Base-by-base conservation (phyloP, 768 basidiomycete species). In the Tulasnella sp. region DNA sequence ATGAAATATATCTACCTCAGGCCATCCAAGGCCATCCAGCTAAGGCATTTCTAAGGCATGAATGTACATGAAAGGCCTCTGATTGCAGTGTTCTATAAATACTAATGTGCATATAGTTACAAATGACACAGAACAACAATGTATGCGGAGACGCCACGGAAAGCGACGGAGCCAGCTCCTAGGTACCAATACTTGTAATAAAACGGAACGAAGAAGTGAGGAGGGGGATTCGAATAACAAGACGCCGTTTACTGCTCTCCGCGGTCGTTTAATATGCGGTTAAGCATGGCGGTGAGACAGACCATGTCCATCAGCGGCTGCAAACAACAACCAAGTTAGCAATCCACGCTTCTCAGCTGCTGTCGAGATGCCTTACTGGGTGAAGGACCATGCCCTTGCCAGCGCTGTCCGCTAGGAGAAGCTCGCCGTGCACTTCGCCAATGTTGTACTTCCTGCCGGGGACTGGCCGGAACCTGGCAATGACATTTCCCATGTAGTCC, bases 301-400 rank as follows among this genome's bases (percentile, higher is more conserved):
- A 94, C 92, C 67, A 88, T 89, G 85, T 94, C 92, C 93, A 94
- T 94, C 83, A 94, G 90, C 79, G 93, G 93, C 78, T 76, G 52
- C n/a, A 64, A 64, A 38, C 0, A 11, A 25, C 31, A 72, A 76
- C 68, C 79, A 80, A 22, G 45, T 77, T 49, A 67, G 71, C 42
- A 29, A 25, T 74, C 25, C 34, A 29, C 7, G 37, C 19, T 2
- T 17, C 58, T 22, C 39, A 22, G 9, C 54, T 52, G 25, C 0
- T 64, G 25, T 15, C 8, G n/a, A 75, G 39, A 1, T 54, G 76
- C 79, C 82, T 84, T 84, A 93, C 93, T 84, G 79, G 79, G 54
- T 79, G 79, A 15, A 75, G 74, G 11, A 94, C 91, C 76, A 92
- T 92, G 68, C 93, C 92, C 80, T 89, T 88, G 68, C 93, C 93